Base-by-base conservation (phyloP, 2,329 filamentous ascomycete species). In the Chrysosporium keratinophilum region DNA sequence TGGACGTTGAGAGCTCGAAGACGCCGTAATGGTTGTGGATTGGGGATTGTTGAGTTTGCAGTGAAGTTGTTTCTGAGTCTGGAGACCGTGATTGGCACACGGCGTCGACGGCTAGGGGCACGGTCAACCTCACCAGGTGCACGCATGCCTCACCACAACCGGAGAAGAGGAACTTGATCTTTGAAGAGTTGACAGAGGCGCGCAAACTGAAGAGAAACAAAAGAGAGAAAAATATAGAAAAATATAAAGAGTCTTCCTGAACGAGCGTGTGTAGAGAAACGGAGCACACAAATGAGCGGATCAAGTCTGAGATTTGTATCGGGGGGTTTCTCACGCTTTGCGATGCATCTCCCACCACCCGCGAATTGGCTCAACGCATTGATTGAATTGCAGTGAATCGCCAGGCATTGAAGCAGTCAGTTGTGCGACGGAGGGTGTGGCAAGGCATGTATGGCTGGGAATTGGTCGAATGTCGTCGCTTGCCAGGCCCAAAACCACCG, bases 21-120 rank as follows among this genome's bases (percentile, higher is more conserved):
- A 61, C 51, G 64, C 59, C 63, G 64, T 67, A 58, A 62, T 64
- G 55, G 64, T 55, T 45, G 56, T 34, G 15, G 50, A 45, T 50
- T 20, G 46, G 52, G 52, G 43, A 51, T 46, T 54, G 46, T 28
- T 49, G 58, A 34, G 43, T 50, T 11, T 33, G 50, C 10, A 34
- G 54, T 35, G 14, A 37, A 45, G 50, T 47, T 50, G 17, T 46
- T 28, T 19, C 49, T 20, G 33, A 39, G 28, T 37, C 43, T 48
- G 41, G 53, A 14, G 39, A 33, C 33, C 33, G 54, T 46, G 51
- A n/a, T 56, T 43, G 51, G 56, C 54, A 40, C 54, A 58, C 55
- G 57, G 53, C 49, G 49, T 51, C 40, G 39, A 43, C 49, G 40
- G 17, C 41, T 51, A 51, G 35, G 28, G 49, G 17, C 49, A 51